Percentiles rank a stretch among this genome's conserved stretches.
phyloP scores from a whole-genome alignment of 345 rosid species.

The rapeseed (Brassica napus) region DNA sequence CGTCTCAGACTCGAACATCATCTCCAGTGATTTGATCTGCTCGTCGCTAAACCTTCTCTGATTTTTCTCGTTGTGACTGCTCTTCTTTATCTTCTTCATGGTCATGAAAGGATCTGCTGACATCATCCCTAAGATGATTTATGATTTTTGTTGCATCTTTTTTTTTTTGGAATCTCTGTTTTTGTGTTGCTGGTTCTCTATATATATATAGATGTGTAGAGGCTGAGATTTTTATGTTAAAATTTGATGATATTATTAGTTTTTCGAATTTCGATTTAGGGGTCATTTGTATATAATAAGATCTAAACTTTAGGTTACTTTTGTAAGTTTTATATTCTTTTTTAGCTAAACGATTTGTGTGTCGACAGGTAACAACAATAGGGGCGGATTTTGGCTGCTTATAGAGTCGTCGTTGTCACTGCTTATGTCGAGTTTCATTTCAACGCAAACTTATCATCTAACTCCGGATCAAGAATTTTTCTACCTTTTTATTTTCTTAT shows the following conservation, averaged over 20 bases:
- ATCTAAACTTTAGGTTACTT: constrained; percentile 14
- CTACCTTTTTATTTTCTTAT: constrained; percentile 19
- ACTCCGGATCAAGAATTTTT: constrained; percentile 32
- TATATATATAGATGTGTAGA: constrained; percentile 28
- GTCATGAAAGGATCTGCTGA: constrained; percentile 38
- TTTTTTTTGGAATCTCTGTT: constrained; percentile 28
- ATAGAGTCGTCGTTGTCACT: constrained; percentile 37
- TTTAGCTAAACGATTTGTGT: constrained; percentile 29
- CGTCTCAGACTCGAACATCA: constrained; percentile 67
- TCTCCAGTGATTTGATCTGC: constrained; percentile 71
- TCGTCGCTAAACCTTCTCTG: constrained; percentile 79
- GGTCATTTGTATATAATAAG: constrained; percentile 19
- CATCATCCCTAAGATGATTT: constrained; percentile 26
- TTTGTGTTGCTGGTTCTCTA: constrained; percentile 27
- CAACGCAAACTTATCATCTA: constrained; percentile 32
- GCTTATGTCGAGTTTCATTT: constrained; percentile 35
- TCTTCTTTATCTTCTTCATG: constrained; percentile 53
- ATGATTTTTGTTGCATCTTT: neutral
- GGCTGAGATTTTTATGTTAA: constrained; percentile 17
- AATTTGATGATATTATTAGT: neutral
- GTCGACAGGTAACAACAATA: constrained; percentile 40
- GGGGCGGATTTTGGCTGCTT: constrained; percentile 36
- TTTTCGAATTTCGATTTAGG: neutral
- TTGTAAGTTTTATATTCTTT: constrained; percentile 8
- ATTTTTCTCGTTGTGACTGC: constrained; percentile 47